A percentile compares a stretch with the other conserved stretches of the same genome.
These are phyloP conservation scores for Ilyonectria robusta DNA, from an alignment of 2,329 filamentous ascomycete species.

Conservation along the genomic window DNA sequence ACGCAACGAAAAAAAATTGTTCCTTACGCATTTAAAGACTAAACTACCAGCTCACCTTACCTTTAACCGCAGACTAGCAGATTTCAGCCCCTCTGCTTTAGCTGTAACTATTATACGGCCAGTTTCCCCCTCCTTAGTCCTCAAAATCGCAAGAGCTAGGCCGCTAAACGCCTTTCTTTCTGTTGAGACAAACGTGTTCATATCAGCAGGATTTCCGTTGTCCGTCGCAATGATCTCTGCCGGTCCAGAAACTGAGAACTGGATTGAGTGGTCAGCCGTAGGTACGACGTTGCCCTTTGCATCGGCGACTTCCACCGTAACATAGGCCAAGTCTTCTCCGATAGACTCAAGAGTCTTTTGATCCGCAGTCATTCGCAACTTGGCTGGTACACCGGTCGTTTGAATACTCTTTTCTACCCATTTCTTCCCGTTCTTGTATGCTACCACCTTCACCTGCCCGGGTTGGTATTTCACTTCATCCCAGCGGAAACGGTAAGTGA, in stretches of 20 bases:
- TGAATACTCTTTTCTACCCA: slow-evolving; percentile 61
- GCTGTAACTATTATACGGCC: not conserved
- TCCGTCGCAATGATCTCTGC: slow-evolving; percentile 65
- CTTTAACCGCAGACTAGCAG: not conserved
- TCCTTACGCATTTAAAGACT: no score
- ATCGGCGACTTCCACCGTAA: slow-evolving; percentile 63
- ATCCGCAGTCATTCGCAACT: slow-evolving; percentile 58
- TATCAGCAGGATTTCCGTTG: slow-evolving; percentile 64
- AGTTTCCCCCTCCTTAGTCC: not conserved
- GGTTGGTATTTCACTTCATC: slow-evolving; percentile 64
- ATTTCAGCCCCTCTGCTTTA: not conserved
- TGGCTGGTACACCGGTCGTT: slow-evolving; percentile 58
- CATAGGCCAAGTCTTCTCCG: slow-evolving; percentile 62
- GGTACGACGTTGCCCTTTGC: slow-evolving; percentile 59
- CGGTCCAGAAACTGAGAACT: slow-evolving; percentile 51
- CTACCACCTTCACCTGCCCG: slow-evolving; percentile 62
- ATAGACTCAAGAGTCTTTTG: slow-evolving; percentile 55
- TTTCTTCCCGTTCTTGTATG: slow-evolving; percentile 61
- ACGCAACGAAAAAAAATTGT: no score
- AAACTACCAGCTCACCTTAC: not conserved
- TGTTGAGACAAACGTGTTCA: slow-evolving; percentile 53
- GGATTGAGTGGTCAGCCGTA: slow-evolving; percentile 51
- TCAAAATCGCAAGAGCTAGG: not conserved
- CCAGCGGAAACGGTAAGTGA: slow-evolving; percentile 67
- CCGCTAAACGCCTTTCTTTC: not conserved